Evolutionary conservation across 2,329 filamentous ascomycete species (phyloP).

Genomic region (Xylaria sp.): DNA sequence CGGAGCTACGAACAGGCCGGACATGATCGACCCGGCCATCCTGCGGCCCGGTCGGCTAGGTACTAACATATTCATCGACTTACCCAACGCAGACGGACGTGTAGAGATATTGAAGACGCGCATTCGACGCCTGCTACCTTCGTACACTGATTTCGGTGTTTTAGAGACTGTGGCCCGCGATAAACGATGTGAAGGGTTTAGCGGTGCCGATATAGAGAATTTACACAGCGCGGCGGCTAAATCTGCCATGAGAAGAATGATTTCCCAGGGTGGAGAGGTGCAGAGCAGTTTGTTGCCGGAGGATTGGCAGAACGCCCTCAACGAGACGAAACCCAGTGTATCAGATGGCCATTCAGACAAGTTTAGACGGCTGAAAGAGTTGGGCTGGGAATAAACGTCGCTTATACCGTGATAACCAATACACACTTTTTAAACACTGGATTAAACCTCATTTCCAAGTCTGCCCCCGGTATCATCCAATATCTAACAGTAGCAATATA

Average conservation of each 20-base stretch:
- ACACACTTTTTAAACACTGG: too few species aligned
- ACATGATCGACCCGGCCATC: constrained; percentile 97
- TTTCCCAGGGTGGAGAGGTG: constrained; percentile 34
- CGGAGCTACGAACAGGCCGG: constrained; percentile 92
- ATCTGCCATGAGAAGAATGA: constrained; percentile 44
- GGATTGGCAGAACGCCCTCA: constrained; percentile 66
- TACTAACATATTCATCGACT: constrained; percentile 87
- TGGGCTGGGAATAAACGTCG: constrained; percentile 44
- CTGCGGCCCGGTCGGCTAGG: constrained; percentile 90
- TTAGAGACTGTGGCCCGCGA: constrained; percentile 70
- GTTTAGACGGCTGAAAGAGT: constrained; percentile 54
- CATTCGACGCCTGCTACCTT: constrained; percentile 53
- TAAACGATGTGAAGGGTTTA: constrained; percentile 78
- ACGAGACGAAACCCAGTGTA: constrained; percentile 62
- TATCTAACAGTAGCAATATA: too few species aligned
- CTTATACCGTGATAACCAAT: not conserved
- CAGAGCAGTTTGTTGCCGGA: constrained; percentile 47
- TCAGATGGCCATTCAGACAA: constrained; percentile 55
- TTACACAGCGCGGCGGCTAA: constrained; percentile 53
- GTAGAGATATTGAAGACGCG: constrained; percentile 83
- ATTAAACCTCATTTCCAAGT: too few species aligned
- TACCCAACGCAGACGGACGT: constrained; percentile 81
- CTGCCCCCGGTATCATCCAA: too few species aligned
- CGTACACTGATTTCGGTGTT: constrained; percentile 46
- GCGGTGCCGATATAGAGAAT: constrained; percentile 72